A percentile compares a stretch with the other conserved stretches of the same genome.
Conservation (phyloP, 805 yeast genomes). For the Cyberlindnera saturnus region DNA sequence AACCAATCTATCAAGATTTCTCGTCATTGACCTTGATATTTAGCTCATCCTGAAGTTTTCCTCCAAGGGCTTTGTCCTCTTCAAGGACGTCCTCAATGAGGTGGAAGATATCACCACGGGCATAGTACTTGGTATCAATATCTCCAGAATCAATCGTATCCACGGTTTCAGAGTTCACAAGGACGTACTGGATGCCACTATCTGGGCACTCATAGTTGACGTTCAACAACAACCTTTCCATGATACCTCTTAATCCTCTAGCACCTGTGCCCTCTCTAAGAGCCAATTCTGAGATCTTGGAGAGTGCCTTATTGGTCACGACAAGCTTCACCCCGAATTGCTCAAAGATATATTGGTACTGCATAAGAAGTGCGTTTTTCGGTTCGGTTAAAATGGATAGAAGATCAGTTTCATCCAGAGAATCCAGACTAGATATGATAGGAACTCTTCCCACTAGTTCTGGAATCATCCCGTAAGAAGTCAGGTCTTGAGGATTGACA, state of each 20-base stretch:
- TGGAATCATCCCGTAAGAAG: slow-evolving; percentile 50
- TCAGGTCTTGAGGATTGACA: slow-evolving; percentile 45
- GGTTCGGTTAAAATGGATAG: slow-evolving; percentile 49
- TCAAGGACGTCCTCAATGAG: slow-evolving; percentile 34
- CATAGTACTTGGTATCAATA: slow-evolving; percentile 38
- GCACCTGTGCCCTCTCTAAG: slow-evolving; percentile 54
- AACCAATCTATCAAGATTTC: background rate
- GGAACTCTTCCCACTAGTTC: slow-evolving; percentile 58
- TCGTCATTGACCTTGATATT: background rate
- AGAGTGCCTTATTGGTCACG: slow-evolving; percentile 42
- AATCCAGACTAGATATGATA: slow-evolving; percentile 41
- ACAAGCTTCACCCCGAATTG: slow-evolving; percentile 46
- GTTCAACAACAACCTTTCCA: slow-evolving; percentile 44
- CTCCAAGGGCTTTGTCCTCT: slow-evolving; percentile 37
- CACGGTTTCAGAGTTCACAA: slow-evolving; percentile 41
- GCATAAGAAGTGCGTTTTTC: slow-evolving; percentile 46
- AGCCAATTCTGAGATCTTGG: slow-evolving; percentile 43
- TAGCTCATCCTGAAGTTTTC: slow-evolving; percentile 26
- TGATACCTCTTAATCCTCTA: slow-evolving; percentile 48
- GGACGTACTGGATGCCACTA: slow-evolving; percentile 45
- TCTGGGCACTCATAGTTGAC: slow-evolving; percentile 57
- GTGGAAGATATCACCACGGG: slow-evolving; percentile 35
- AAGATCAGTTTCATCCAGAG: slow-evolving; percentile 39
- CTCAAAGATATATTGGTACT: slow-evolving; percentile 47
- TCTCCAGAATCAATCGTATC: slow-evolving; percentile 29